A percentile compares a stretch with the other conserved stretches of the same genome.
Conservation (phyloP, 495 filamentous ascomycete species). For the Annulohypoxylon nitens region DNA sequence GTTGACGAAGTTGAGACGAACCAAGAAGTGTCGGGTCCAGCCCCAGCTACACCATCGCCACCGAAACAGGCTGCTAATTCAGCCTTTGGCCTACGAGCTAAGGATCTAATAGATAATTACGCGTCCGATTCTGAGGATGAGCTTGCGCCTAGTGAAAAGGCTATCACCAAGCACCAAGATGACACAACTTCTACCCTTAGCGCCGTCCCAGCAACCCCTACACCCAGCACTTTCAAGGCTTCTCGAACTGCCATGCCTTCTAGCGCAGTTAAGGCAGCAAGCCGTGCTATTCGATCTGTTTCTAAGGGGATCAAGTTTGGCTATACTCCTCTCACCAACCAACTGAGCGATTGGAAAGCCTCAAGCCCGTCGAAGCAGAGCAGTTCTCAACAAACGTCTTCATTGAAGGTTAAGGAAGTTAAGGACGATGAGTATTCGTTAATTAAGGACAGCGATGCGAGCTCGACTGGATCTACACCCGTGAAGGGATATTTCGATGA, state of each 20-base stretch:
- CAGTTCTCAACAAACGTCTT: constrained; percentile 8
- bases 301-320: constrained; percentile 54
- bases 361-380: constrained; percentile 56
- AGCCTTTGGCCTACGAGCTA: constrained; percentile 54
- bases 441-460: constrained; percentile 37
- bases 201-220: constrained; percentile 53
- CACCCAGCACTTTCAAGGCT: constrained; percentile 49
- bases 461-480: constrained; percentile 48
- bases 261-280: constrained; percentile 41
- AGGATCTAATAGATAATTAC: constrained; percentile 52
- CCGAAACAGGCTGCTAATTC: constrained; percentile 41
- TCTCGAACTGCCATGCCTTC: constrained; percentile 43
- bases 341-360: constrained; percentile 69
- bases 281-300: constrained; percentile 49
- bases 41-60: constrained; percentile 52
- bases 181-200: constrained; percentile 41
- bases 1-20: constrained; percentile 48
- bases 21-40: constrained; percentile 18
- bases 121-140: constrained; percentile 71
- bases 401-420: constrained; percentile 59
- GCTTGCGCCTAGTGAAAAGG: constrained; percentile 52
- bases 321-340: constrained; percentile 72
- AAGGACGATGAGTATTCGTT: constrained; percentile 44
- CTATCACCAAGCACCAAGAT: constrained; percentile 37
- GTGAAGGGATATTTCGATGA: constrained; percentile 68